Evolutionary conservation across 2,329 filamentous ascomycete genomes (phyloP).

Genomic region (Diaporthe australafricana): DNA sequence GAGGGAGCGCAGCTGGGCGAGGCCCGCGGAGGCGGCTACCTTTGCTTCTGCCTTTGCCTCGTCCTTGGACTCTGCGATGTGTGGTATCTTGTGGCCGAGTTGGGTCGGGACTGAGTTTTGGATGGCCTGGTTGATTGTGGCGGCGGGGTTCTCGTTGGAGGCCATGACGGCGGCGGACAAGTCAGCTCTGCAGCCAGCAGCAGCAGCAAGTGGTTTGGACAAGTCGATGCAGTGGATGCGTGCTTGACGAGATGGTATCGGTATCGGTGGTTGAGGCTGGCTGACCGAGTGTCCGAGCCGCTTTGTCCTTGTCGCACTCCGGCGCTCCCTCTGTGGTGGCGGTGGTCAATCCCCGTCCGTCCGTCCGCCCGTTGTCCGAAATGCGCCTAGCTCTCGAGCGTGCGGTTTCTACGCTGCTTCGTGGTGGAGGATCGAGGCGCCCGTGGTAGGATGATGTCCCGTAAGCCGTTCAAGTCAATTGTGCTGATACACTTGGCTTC

Average conservation of each 20-base stretch:
- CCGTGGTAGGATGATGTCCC: background rate
- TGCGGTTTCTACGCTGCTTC: background rate
- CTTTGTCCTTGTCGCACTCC: constrained; percentile 5
- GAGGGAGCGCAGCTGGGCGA: constrained; percentile 79
- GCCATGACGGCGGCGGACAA: constrained; percentile 21
- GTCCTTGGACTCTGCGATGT: constrained; percentile 56
- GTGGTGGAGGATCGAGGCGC: background rate
- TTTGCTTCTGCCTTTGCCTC: constrained; percentile 58
- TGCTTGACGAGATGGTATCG: background rate
- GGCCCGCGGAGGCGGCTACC: constrained; percentile 51
- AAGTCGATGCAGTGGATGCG: background rate
- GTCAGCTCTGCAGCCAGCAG: background rate
- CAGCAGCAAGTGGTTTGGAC: background rate
- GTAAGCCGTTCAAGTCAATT: background rate
- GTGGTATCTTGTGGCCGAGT: constrained; percentile 54
- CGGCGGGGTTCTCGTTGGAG: constrained; percentile 41
- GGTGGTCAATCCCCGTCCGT: constrained; percentile 19
- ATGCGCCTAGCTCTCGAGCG: constrained; percentile 18
- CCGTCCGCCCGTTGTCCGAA: constrained; percentile 21
- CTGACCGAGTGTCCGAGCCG: background rate
- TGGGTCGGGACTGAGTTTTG: constrained; percentile 47
- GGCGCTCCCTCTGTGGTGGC: background rate
- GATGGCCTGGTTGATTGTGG: constrained; percentile 47
- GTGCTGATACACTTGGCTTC: constrained; percentile 23
- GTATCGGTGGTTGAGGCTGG: background rate